Evolutionary conservation across 164 flowering plant genomes (phyloP).

Genomic region (Aristolochia contorta): DNA sequence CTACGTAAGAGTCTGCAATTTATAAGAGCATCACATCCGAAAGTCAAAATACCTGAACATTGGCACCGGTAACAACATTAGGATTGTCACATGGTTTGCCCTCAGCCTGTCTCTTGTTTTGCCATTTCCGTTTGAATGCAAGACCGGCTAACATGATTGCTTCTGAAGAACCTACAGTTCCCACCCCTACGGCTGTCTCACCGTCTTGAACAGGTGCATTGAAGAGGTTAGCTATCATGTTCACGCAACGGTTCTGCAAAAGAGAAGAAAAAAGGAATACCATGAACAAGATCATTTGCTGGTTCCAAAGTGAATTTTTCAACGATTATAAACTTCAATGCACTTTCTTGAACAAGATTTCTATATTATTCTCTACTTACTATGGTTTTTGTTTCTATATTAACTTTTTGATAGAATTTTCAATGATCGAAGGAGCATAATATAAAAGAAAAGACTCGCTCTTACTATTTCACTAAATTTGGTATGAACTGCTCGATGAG

Average conservation of each 20-base stretch:
- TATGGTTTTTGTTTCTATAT: too few species aligned
- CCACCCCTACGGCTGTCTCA: slow-evolving; percentile 53
- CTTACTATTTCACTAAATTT: too few species aligned
- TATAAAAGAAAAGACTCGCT: too few species aligned
- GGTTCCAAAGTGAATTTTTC: too few species aligned
- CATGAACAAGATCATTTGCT: too few species aligned
- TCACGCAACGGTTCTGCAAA: slow-evolving; percentile 64
- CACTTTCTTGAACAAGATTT: too few species aligned
- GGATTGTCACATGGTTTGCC: slow-evolving; percentile 57
- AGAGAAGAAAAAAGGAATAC: neutral
- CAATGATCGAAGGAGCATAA: too few species aligned
- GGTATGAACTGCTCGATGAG: too few species aligned
- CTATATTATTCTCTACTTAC: too few species aligned
- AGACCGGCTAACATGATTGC: slow-evolving; percentile 76
- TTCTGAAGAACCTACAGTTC: slow-evolving; percentile 69
- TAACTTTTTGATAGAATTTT: too few species aligned
- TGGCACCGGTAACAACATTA: slow-evolving; percentile 68
- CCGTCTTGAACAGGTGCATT: slow-evolving; percentile 45
- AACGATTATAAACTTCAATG: too few species aligned
- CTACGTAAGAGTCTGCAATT: neutral
- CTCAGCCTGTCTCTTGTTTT: slow-evolving; percentile 40
- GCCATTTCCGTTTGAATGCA: slow-evolving; percentile 73
- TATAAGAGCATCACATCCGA: neutral
- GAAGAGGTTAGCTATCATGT: slow-evolving; percentile 60
- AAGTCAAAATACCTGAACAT: slow-evolving; percentile 37